Percentiles rank a stretch among this genome's conserved stretches.
These are phyloP conservation scores for Kwoniella botswanensis DNA, from an alignment of 768 basidiomycete species.

Conservation along the genomic window DNA sequence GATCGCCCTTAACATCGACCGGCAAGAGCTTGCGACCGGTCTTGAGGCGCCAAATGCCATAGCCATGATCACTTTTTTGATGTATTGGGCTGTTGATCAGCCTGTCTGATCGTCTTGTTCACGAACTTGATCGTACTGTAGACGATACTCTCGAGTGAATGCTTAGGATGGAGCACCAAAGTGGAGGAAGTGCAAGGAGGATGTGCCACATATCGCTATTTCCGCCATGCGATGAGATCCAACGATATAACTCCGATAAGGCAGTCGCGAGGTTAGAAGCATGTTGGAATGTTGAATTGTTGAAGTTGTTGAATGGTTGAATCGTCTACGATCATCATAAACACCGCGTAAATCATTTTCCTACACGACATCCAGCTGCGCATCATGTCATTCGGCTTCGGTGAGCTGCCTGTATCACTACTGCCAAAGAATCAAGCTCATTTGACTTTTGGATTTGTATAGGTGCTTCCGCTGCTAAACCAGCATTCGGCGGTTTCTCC, in stretches of 20 bases:
- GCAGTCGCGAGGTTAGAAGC: conserved; percentile 20
- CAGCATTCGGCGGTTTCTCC: conserved; percentile 38
- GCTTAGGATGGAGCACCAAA: conserved; percentile 9
- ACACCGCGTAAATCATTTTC: neutral
- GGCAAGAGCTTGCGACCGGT: too few species aligned
- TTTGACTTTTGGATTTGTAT: neutral
- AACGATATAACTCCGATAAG: conserved; percentile 9
- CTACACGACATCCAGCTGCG: neutral
- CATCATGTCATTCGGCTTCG: conserved; percentile 25
- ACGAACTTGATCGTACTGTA: too few species aligned
- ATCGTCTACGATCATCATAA: neutral
- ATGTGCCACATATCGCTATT: neutral
- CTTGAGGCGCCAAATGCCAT: too few species aligned
- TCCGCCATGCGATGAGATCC: neutral
- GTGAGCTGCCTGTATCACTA: neutral
- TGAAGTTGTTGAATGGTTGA: neutral
- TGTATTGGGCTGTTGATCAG: too few species aligned
- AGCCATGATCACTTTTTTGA: too few species aligned
- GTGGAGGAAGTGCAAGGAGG: conserved; percentile 3
- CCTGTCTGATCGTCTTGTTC: too few species aligned
- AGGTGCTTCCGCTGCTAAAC: conserved; percentile 32
- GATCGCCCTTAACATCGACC: neutral
- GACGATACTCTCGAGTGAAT: too few species aligned
- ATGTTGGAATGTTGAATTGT: neutral
- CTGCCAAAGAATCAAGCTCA: neutral